phyloP scores from a whole-genome alignment of 495 filamentous ascomycete genomes.

The Talaromyces nanjingensis region DNA sequence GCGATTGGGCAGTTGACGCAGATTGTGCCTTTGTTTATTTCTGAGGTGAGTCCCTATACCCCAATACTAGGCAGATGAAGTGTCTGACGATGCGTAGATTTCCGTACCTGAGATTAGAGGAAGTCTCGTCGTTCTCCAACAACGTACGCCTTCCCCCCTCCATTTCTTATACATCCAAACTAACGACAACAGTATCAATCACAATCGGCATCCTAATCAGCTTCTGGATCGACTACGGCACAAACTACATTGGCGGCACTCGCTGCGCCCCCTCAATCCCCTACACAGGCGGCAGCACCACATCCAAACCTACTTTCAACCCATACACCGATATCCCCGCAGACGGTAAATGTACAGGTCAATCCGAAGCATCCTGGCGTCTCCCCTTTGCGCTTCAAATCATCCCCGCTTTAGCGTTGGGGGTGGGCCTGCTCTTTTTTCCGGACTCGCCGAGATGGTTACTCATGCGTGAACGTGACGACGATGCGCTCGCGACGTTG shows the following conservation, averaged over 20 bases:
- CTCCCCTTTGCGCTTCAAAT: constrained; percentile 59
- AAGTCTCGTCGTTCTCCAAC: constrained; percentile 69
- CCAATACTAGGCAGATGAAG: background rate
- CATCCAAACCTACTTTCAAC: constrained; percentile 32
- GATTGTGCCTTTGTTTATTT: constrained; percentile 39
- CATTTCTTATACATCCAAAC: background rate
- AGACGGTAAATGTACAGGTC: constrained; percentile 33
- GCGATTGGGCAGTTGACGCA: constrained; percentile 31
- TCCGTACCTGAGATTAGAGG: constrained; percentile 57
- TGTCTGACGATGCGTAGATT: constrained; percentile 19
- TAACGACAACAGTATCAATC: constrained; percentile 49
- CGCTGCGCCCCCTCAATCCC: constrained; percentile 31
- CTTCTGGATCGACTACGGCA: constrained; percentile 75
- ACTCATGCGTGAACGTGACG: constrained; percentile 63
- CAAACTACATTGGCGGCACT: constrained; percentile 35
- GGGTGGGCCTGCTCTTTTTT: constrained; percentile 70
- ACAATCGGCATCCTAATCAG: constrained; percentile 76
- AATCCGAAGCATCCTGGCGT: constrained; percentile 65
- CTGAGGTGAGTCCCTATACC: constrained; percentile 24
- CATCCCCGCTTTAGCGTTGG: constrained; percentile 51
- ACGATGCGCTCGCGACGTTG: constrained; percentile 61
- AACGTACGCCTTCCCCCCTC: constrained; percentile 35
- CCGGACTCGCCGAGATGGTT: constrained; percentile 80
- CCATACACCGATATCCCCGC: constrained; percentile 36
- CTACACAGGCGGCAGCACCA: constrained; percentile 61